Percentiles rank a stretch among this genome's conserved stretches.
Conservation (phyloP, 805 yeast species). For the Saccharomyces paradoxus region DNA sequence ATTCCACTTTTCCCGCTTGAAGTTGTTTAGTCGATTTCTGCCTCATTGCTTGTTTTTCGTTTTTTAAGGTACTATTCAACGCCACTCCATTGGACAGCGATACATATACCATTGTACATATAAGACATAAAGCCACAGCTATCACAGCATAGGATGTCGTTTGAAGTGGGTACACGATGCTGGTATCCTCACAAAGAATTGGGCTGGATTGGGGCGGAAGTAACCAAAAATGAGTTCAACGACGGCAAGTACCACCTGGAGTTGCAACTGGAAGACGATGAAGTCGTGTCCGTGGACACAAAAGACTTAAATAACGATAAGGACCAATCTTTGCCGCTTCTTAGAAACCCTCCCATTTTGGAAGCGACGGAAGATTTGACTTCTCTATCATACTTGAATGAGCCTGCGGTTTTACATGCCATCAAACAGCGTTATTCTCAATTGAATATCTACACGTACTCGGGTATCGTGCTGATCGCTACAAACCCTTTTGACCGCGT, state of each 20-base stretch:
- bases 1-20: background rate
- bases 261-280: conserved; percentile 44
- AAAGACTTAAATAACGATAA: conserved; percentile 22
- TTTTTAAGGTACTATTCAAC: background rate
- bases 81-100: conserved; percentile 45
- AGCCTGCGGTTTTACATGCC: conserved; percentile 93
- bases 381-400: conserved; percentile 82
- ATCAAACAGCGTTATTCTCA: conserved; percentile 83
- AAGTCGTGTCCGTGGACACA: conserved; percentile 41
- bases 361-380: conserved; percentile 95
- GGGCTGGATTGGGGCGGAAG: conserved; percentile 70
- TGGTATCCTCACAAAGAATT: conserved; percentile 65
- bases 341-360: conserved; percentile 83
- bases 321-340: conserved; percentile 53
- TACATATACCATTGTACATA: conserved; percentile 36
- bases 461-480: conserved; percentile 94
- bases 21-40: background rate
- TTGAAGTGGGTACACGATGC: conserved; percentile 58
- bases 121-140: conserved; percentile 4
- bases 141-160: conserved; percentile 17
- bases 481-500: conserved; percentile 91
- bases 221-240: conserved; percentile 36
- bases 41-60: background rate
- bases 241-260: conserved; percentile 42
- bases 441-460: conserved; percentile 85